Evolutionary conservation across 805 yeast genomes (phyloP).

Genomic region (Hemisphaericaspora nanyangensis): DNA sequence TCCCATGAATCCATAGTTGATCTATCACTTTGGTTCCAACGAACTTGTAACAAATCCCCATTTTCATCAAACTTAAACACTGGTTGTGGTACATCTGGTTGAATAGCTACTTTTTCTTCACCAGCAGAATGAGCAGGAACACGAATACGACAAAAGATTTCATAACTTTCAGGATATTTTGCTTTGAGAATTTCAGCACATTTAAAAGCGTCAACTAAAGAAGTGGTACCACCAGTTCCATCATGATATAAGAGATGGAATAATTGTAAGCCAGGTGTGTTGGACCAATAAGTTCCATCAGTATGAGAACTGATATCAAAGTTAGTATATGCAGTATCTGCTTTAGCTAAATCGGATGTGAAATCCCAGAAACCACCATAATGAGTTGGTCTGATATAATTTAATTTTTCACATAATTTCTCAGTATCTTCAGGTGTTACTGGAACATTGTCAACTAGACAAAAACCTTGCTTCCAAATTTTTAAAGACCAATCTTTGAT

Average conservation of each 20-base stretch:
- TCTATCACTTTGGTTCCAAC: slow-evolving; percentile 72
- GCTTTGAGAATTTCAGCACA: slow-evolving; percentile 50
- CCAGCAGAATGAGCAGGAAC: slow-evolving; percentile 77
- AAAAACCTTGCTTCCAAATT: slow-evolving; percentile 56
- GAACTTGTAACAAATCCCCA: slow-evolving; percentile 55
- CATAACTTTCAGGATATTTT: slow-evolving; percentile 48
- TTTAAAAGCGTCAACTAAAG: slow-evolving; percentile 62
- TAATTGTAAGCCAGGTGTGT: slow-evolving; percentile 67
- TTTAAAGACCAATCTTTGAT: slow-evolving; percentile 54
- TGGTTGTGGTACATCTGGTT: slow-evolving; percentile 54
- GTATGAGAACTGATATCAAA: slow-evolving; percentile 63
- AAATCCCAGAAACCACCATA: slow-evolving; percentile 83
- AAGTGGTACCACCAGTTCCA: slow-evolving; percentile 64
- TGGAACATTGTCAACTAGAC: slow-evolving; percentile 59
- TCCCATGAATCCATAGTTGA: slow-evolving; percentile 53
- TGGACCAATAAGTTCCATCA: slow-evolving; percentile 73
- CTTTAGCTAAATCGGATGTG: slow-evolving; percentile 62
- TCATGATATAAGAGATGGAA: slow-evolving; percentile 64
- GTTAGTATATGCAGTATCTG: slow-evolving; percentile 71
- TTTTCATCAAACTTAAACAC: slow-evolving; percentile 50
- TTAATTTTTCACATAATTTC: slow-evolving; percentile 50
- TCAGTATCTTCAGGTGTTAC: slow-evolving; percentile 57
- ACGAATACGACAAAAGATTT: slow-evolving; percentile 44
- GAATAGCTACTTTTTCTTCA: slow-evolving; percentile 58
- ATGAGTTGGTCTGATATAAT: slow-evolving; percentile 64